Percentiles rank a stretch among this genome's conserved stretches.
Evolutionary conservation across 768 basidiomycete genomes (phyloP).

Genomic region (Neoboletus subvelutipes): DNA sequence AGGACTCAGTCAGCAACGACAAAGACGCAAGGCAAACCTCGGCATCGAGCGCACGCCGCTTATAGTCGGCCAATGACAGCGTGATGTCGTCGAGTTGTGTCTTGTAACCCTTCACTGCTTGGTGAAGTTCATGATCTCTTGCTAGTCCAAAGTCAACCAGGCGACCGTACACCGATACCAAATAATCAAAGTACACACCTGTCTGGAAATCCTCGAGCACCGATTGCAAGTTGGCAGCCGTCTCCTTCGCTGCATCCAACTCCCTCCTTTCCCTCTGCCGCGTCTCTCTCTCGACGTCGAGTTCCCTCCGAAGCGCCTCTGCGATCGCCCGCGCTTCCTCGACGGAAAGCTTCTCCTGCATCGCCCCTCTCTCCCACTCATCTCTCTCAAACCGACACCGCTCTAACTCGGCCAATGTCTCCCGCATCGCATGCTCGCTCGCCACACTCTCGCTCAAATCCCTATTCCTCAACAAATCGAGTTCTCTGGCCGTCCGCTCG

Average conservation of each 20-base stretch:
- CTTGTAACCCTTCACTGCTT: conserved; percentile 82
- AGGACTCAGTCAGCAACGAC: neutral
- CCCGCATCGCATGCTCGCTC: conserved; percentile 79
- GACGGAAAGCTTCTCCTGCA: conserved; percentile 64
- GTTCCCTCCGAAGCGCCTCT: conserved; percentile 57
- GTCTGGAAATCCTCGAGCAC: conserved; percentile 95
- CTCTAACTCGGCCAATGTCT: conserved; percentile 85
- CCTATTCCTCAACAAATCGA: conserved; percentile 64
- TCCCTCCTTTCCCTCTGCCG: conserved; percentile 54
- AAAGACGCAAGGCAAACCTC: conserved; percentile 54
- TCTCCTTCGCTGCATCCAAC: conserved; percentile 69
- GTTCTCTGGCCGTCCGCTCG: conserved; percentile 64
- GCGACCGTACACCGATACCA: neutral
- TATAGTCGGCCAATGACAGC: conserved; percentile 84
- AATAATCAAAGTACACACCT: conserved; percentile 44
- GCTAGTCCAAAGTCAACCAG: conserved; percentile 43
- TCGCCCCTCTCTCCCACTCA: conserved; percentile 61
- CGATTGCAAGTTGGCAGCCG: conserved; percentile 80
- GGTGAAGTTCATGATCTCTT: conserved; percentile 86
- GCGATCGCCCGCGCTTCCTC: conserved; percentile 67
- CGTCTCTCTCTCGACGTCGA: conserved; percentile 64
- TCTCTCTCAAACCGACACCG: conserved; percentile 79
- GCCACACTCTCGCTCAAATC: conserved; percentile 66
- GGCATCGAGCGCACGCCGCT: conserved; percentile 81
- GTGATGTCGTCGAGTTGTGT: conserved; percentile 67